Conservation (phyloP, 73 alveolate genomes). For the Paramecium sonneborni region DNA sequence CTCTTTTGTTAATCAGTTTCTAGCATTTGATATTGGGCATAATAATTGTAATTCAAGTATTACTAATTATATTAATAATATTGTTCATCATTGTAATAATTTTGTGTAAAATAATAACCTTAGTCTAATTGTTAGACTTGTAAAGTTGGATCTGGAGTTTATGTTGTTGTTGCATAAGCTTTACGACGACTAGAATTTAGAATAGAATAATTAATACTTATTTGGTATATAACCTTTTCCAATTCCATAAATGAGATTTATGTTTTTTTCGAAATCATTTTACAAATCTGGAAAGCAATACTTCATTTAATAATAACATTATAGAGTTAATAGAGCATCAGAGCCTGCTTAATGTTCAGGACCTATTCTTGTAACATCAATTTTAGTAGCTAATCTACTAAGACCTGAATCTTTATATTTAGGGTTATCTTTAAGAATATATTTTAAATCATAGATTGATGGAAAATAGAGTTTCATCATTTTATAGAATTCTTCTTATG, state of each 20-base stretch:
- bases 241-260: constrained; percentile 41
- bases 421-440: constrained; percentile 2
- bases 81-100: background rate
- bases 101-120: background rate
- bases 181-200: constrained; percentile 14
- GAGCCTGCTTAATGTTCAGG: constrained; percentile 53
- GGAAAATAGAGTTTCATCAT: constrained; percentile 36
- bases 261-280: background rate
- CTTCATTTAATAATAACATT: constrained; percentile 43
- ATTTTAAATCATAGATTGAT: constrained; percentile 44
- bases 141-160: constrained; percentile 23
- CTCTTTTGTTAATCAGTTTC: constrained; percentile 16
- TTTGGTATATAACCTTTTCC: constrained; percentile 43
- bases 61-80: background rate
- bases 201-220: background rate
- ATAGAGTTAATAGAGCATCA: constrained; percentile 30
- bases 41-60: background rate
- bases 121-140: background rate
- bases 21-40: background rate
- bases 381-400: constrained; percentile 14
- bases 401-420: constrained; percentile 41
- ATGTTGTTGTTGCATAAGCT: background rate
- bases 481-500: background rate
- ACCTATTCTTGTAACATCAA: constrained; percentile 10
- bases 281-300: background rate